Conservation (phyloP, 768 basidiomycete species). For the Paxillus rubicundulus region DNA sequence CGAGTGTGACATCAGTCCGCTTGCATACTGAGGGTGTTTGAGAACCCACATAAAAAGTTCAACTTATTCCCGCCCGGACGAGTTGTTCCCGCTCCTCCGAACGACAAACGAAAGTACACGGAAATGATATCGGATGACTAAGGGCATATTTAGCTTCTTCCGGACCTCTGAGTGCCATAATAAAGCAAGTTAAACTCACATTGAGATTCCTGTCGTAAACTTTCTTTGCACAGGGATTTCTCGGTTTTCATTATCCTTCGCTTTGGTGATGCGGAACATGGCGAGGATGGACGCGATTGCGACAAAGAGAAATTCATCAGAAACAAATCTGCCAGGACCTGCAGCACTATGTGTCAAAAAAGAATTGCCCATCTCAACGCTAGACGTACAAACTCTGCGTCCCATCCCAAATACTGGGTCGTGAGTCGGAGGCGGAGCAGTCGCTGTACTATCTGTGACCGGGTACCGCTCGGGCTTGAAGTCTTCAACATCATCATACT, state of each 20-base stretch:
- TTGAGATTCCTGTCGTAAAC: slow-evolving; percentile 5
- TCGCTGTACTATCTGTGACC: background rate
- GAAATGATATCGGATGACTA: slow-evolving; percentile 6
- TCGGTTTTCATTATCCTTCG: background rate
- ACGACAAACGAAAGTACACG: slow-evolving; percentile 4
- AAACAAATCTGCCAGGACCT: slow-evolving; percentile 7
- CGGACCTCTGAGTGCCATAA: background rate
- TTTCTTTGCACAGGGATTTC: slow-evolving; percentile 3
- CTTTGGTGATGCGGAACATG: slow-evolving; percentile 4
- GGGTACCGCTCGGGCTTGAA: slow-evolving; percentile 5
- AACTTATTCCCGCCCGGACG: background rate
- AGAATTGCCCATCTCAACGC: too few species aligned
- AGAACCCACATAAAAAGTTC: background rate
- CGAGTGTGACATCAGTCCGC: background rate
- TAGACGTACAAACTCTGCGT: slow-evolving; percentile 3
- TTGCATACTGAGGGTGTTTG: background rate
- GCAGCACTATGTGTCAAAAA: background rate
- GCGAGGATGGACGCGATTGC: slow-evolving; percentile 8
- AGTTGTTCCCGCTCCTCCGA: background rate
- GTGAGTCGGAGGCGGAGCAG: background rate
- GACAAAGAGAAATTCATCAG: slow-evolving; percentile 2
- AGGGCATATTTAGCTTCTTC: background rate
- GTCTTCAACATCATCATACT: slow-evolving; percentile 2
- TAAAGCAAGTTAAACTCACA: background rate
- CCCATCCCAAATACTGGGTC: slow-evolving; percentile 4